Evolutionary conservation across 352 stramenopile species (phyloP).

Genomic region (Globisporangium echinulatum): DNA sequence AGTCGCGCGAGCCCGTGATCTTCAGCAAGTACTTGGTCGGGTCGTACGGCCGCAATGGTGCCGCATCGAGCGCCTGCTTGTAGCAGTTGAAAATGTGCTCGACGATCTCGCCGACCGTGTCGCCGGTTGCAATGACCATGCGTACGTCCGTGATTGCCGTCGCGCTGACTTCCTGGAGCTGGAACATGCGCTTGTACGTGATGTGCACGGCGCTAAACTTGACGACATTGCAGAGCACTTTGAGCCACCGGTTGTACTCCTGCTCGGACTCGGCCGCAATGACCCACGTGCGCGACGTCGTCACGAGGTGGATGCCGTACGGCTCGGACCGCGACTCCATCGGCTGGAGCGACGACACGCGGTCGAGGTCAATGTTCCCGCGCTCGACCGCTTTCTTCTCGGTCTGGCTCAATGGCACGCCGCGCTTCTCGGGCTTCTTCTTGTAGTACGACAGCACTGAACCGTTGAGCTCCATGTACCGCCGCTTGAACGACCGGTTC

Average conservation of each 20-base stretch:
- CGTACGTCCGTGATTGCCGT: conserved; percentile 81
- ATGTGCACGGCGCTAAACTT: conserved; percentile 78
- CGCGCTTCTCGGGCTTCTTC: conserved; percentile 80
- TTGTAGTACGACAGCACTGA: conserved; percentile 77
- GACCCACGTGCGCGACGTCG: conserved; percentile 66
- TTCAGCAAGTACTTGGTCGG: conserved; percentile 80
- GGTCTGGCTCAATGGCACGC: conserved; percentile 53
- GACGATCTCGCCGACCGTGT: conserved; percentile 84
- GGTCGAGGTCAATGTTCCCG: conserved; percentile 72
- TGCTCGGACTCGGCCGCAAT: conserved; percentile 65
- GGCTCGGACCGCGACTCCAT: conserved; percentile 56
- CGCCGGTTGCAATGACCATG: conserved; percentile 74
- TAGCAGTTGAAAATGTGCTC: conserved; percentile 89
- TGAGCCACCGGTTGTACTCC: conserved; percentile 79
- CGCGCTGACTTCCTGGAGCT: conserved; percentile 78
- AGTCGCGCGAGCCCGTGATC: conserved; percentile 81
- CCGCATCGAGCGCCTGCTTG: conserved; percentile 69
- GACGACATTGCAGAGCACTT: conserved; percentile 69
- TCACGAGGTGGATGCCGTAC: conserved; percentile 79
- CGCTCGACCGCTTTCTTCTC: conserved; percentile 74
- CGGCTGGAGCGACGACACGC: conserved; percentile 73
- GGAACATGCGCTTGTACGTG: conserved; percentile 78
- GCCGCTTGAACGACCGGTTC: conserved; percentile 76
- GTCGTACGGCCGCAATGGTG: conserved; percentile 70
- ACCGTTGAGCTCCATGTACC: conserved; percentile 82